phyloP scores from a whole-genome alignment of 768 basidiomycete species.

The Macrolepiota albuminosa region DNA sequence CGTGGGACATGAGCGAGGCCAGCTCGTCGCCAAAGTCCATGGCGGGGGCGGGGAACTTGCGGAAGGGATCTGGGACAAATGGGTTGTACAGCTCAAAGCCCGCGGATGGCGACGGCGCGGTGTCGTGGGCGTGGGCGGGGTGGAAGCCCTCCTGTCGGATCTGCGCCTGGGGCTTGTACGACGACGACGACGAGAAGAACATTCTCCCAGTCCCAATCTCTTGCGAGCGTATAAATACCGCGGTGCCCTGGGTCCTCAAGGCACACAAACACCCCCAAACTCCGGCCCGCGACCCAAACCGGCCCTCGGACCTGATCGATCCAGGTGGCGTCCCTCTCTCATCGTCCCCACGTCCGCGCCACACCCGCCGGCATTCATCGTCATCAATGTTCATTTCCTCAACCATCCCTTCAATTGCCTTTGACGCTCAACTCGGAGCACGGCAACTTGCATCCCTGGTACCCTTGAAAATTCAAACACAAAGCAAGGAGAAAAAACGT shows the following conservation, averaged over 20 bases:
- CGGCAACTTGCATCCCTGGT: no score
- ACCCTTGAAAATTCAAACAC: no score
- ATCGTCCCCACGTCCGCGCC: no score
- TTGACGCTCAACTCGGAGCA: no score
- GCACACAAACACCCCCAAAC: conserved; percentile 6
- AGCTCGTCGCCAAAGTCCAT: conserved; percentile 71
- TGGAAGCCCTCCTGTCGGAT: conserved; percentile 76
- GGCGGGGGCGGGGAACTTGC: conserved; percentile 39
- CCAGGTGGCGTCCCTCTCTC: neutral
- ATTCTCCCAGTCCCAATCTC: neutral
- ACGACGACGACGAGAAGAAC: conserved; percentile 28
- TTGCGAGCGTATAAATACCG: conserved; percentile 1
- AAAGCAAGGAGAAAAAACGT: no score
- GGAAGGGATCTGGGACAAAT: conserved; percentile 50
- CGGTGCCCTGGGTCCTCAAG: conserved; percentile 10
- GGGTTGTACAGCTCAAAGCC: conserved; percentile 34
- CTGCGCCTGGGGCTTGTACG: conserved; percentile 47
- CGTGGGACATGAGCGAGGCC: conserved; percentile 35
- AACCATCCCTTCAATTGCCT: no score
- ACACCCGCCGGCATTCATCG: no score
- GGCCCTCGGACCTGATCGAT: neutral
- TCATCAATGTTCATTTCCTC: no score
- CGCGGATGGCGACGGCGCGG: no score
- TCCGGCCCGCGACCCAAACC: neutral
- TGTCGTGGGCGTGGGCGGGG: conserved; percentile 27